These are phyloP conservation scores for Takashimella koratensis DNA, from an alignment of 1,284 basidiomycete genomes.

Conservation along the genomic window DNA sequence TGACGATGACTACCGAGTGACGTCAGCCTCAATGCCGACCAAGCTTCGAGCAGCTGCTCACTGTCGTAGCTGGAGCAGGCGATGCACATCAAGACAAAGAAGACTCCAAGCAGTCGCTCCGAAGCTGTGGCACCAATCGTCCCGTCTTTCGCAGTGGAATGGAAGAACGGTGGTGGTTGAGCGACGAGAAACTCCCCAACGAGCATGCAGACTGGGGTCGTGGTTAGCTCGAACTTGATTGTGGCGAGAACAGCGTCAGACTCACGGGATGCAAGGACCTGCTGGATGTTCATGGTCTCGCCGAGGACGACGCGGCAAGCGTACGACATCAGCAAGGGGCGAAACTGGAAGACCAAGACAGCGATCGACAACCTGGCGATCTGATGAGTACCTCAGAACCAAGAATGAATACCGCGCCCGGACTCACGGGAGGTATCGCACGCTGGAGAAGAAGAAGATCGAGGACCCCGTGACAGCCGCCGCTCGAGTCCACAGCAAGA, in stretches of 20 bases:
- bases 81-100: background rate
- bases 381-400: too few species aligned
- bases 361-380: background rate
- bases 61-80: background rate
- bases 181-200: background rate
- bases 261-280: background rate
- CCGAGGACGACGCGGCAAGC: background rate
- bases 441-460: background rate
- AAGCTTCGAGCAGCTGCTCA: too few species aligned
- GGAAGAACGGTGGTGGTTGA: too few species aligned
- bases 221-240: background rate
- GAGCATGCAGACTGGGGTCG: background rate
- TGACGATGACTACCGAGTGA: too few species aligned
- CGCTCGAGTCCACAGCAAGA: background rate
- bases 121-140: background rate
- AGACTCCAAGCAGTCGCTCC: background rate
- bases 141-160: background rate
- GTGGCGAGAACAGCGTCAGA: background rate
- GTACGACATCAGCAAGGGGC: background rate
- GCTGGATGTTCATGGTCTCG: background rate
- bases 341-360: background rate
- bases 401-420: too few species aligned
- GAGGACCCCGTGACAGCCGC: background rate
- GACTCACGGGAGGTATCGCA: background rate
- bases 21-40: too few species aligned